Conservation (phyloP, 2,329 filamentous ascomycete species). For the Fusarium pininemorale region DNA sequence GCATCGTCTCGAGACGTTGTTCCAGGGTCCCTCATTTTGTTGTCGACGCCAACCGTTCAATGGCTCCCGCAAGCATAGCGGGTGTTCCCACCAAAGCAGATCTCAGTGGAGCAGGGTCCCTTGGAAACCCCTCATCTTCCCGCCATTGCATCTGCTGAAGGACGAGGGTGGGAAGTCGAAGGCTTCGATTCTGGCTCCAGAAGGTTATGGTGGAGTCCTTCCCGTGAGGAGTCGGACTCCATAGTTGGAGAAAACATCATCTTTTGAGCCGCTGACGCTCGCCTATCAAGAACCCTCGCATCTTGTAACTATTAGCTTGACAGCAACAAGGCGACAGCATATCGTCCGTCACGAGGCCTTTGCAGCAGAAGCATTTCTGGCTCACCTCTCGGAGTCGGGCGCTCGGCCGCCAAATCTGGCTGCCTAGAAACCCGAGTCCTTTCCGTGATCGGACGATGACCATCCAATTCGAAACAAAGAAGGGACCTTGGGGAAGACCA, state of each 20-base stretch:
- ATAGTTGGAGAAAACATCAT: conserved; percentile 41
- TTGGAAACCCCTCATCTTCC: conserved; percentile 43
- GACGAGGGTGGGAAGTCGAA: conserved; percentile 39
- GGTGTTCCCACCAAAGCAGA: conserved; percentile 42
- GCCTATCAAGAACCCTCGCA: conserved; percentile 22
- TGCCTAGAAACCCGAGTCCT: conserved; percentile 14
- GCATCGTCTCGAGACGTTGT: background rate
- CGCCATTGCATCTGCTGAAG: conserved; percentile 41
- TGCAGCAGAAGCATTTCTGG: background rate
- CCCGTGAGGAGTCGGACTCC: conserved; percentile 42
- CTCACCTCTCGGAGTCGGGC: conserved; percentile 1
- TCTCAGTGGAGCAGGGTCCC: conserved; percentile 41
- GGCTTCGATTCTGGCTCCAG: conserved; percentile 45
- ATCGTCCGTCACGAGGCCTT: background rate
- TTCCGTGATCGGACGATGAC: conserved; percentile 37
- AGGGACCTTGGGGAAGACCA: conserved; percentile 29
- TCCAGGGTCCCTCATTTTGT: conserved; percentile 35
- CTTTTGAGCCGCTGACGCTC: conserved; percentile 42
- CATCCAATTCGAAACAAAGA: conserved; percentile 31
- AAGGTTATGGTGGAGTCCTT: conserved; percentile 43
- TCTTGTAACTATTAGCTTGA: conserved; percentile 20
- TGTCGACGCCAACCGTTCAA: conserved; percentile 39
- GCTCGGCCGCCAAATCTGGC: conserved; percentile 7
- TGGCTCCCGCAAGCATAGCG: conserved; percentile 41
- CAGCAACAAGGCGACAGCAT: background rate